Conservation (phyloP, 202 grass and related monocot species). For the Cymbopogon flexuosus region DNA sequence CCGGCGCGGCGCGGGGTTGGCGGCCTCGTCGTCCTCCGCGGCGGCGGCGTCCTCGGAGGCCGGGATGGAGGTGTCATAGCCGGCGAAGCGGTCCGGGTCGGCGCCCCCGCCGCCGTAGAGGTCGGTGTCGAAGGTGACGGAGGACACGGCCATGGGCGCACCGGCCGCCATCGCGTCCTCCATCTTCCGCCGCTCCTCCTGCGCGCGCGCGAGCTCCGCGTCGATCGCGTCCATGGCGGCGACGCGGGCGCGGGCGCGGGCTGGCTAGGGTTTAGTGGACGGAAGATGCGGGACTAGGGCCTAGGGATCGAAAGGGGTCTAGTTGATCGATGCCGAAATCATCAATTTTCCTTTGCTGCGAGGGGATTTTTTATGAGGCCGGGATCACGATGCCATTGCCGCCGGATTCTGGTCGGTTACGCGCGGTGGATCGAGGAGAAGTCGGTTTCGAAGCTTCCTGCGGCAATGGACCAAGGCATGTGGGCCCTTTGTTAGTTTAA, state of each 20-base stretch:
- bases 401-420: too few relatives aligned
- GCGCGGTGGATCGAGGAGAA: too few relatives aligned
- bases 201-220: slow-evolving; percentile 62
- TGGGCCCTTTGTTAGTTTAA: too few relatives aligned
- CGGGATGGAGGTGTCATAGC: slow-evolving; percentile 85
- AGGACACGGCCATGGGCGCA: slow-evolving; percentile 61
- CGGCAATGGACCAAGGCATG: too few relatives aligned
- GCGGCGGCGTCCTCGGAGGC: slow-evolving; percentile 58
- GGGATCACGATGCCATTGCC: too few relatives aligned
- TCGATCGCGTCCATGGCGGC: slow-evolving; percentile 62
- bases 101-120: slow-evolving; percentile 71
- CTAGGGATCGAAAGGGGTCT: too few relatives aligned
- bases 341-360: too few relatives aligned
- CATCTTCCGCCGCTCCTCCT: slow-evolving; percentile 78
- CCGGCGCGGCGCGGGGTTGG: slow-evolving; percentile 51
- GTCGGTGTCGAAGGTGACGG: slow-evolving; percentile 80
- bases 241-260: too few relatives aligned
- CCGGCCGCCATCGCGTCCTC: slow-evolving; percentile 53
- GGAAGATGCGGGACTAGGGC: too few relatives aligned
- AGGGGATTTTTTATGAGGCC: too few relatives aligned
- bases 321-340: too few relatives aligned
- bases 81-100: slow-evolving; percentile 66
- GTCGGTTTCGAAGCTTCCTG: too few relatives aligned
- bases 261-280: slow-evolving; percentile 28
- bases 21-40: slow-evolving; percentile 24